Base-by-base conservation (phyloP, 306 rosid genomes). In the Carpinus viminea region DNA sequence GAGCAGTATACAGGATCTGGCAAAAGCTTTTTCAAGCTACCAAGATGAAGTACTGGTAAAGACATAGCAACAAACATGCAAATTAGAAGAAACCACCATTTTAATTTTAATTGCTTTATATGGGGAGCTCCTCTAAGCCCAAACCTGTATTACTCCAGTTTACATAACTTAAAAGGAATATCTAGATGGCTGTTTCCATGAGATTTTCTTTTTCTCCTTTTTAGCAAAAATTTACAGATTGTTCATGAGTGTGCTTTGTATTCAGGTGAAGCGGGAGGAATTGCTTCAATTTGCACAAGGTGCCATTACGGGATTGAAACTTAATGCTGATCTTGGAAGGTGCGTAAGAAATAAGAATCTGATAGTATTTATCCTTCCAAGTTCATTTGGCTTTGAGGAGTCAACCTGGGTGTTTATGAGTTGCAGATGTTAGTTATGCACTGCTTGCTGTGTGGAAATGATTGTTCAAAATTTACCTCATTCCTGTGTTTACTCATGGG, bases 221-320 rank as follows among this genome's bases (percentile, higher is more conserved):
- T 31, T 57, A 53, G 16, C 15, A 8, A 28, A 48, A 12, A 43
- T 61, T 61, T 26, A 26, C 36, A 9, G 43, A 56, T 56, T 38
- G 7, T 81, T 59, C 13, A 71, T 66, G 52, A 61, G 59, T 79
- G 62, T 36, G 70, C 56, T 70, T 74, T 70, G 76, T 78, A 46
- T 81, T 77, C 87, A 96, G 99, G 99, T 93, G 82, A 96, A 96
- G 81, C 91, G 96, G 72, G 99, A 96, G 84, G 99, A 96, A 83
- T 84, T 96, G 83, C 97, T 96, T 85, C 99, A 96, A 87, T 96
- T 96, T 90, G 98, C 98, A 12, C 97, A 96, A 87, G 89, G 92
- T 68, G 99, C 99, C 74, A 90, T 96, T 73, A 77, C 97, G 26
- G 99, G 99, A 77, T 86, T 96, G 87, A 96, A 96, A 86, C 85